These are phyloP conservation scores for Chalciporus piperatus DNA, from an alignment of 768 basidiomycete species.

Conservation along the genomic window DNA sequence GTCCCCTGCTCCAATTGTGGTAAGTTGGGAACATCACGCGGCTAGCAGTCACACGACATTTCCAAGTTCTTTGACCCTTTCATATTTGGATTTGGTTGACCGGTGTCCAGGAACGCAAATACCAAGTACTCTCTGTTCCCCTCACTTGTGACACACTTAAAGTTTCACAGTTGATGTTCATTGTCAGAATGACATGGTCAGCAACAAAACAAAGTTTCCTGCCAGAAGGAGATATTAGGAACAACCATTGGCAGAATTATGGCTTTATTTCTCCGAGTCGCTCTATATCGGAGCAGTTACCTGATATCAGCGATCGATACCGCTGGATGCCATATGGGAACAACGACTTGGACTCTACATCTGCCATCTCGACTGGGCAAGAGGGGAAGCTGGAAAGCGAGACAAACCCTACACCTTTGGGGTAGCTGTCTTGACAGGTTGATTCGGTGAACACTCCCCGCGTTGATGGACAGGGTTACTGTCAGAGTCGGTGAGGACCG, in stretches of 20 bases:
- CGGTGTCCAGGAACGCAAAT: neutral
- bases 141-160: neutral
- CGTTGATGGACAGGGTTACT: too few species aligned
- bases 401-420: too few species aligned
- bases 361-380: too few species aligned
- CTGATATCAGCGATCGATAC: neutral
- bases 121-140: neutral
- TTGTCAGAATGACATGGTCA: neutral
- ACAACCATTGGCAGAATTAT: neutral
- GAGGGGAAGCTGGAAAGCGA: too few species aligned
- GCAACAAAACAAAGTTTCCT: neutral
- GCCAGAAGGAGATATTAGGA: neutral
- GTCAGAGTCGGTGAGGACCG: too few species aligned
- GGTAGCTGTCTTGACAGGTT: too few species aligned
- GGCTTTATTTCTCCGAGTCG: neutral
- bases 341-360: neutral
- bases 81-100: neutral
- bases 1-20: neutral
- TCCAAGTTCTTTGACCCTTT: constrained; percentile 9
- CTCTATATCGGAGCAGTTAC: neutral
- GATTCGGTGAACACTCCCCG: too few species aligned
- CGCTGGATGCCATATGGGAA: neutral
- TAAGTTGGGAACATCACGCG: constrained; percentile 4
- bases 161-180: neutral
- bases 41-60: constrained; percentile 12